Conservation (phyloP, 148 eudicot species). For the Limonium bicolor region DNA sequence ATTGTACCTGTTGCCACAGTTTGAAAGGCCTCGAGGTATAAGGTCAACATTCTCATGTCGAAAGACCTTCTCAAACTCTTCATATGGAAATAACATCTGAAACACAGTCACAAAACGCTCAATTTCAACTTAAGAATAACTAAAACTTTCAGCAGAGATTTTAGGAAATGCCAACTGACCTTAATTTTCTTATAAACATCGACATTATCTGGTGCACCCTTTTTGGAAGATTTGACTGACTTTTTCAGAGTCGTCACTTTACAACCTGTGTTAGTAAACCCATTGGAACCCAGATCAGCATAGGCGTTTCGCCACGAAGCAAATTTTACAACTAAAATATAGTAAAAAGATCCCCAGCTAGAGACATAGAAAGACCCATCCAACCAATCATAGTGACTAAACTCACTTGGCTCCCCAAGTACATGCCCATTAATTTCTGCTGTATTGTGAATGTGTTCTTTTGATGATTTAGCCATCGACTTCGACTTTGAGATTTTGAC, state of each 20-base stretch:
- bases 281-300: constrained; percentile 35
- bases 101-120: constrained; percentile 4
- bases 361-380: neutral
- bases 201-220: constrained; percentile 18
- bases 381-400: too few relatives aligned
- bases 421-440: constrained; percentile 24
- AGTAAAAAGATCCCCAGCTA: neutral
- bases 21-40: constrained; percentile 74
- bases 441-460: constrained; percentile 29
- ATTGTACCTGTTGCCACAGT: constrained; percentile 91
- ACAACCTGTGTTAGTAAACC: constrained; percentile 27
- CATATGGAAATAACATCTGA: constrained; percentile 88
- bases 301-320: constrained; percentile 19
- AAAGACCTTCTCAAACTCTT: constrained; percentile 58
- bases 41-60: constrained; percentile 38
- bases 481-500: constrained; percentile 32
- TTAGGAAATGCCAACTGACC: constrained; percentile 45
- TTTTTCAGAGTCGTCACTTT: constrained; percentile 46
- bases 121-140: neutral
- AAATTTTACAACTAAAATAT: constrained; percentile 13
- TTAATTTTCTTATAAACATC: constrained; percentile 33
- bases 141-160: too few relatives aligned
- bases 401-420: constrained; percentile 45
- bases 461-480: constrained; percentile 18
- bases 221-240: constrained; percentile 34